Evolutionary conservation across 805 yeast genomes (phyloP).

Genomic region (Saccharomycopsis sp.): DNA sequence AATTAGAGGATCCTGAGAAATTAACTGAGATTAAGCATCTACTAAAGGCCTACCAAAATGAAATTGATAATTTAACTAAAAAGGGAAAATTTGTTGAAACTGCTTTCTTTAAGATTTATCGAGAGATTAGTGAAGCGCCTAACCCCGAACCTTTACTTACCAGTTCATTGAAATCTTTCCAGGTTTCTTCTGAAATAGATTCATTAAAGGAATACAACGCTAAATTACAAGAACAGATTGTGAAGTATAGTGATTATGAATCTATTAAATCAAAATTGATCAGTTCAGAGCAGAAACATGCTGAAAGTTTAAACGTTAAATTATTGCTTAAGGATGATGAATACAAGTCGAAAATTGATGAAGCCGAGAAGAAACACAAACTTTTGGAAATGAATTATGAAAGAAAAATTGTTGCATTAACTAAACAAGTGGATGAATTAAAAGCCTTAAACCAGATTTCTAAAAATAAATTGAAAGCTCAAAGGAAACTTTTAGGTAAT

Average conservation of each 20-base stretch:
- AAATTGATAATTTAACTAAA: conserved; percentile 74
- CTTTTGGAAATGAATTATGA: conserved; percentile 46
- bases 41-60: conserved; percentile 74
- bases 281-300: conserved; percentile 54
- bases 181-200: conserved; percentile 46
- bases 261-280: conserved; percentile 56
- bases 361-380: conserved; percentile 64
- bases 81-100: conserved; percentile 71
- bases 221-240: conserved; percentile 42
- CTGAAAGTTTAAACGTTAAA: conserved; percentile 45
- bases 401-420: conserved; percentile 45
- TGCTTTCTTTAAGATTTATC: conserved; percentile 66
- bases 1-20: conserved; percentile 60
- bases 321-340: conserved; percentile 71
- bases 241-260: conserved; percentile 72
- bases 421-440: conserved; percentile 54
- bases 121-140: conserved; percentile 80
- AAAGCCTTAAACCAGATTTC: conserved; percentile 60
- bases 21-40: conserved; percentile 58
- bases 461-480: conserved; percentile 47
- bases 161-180: conserved; percentile 57
- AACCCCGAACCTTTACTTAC: conserved; percentile 83
- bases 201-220: conserved; percentile 44
- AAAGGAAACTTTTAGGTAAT: conserved; percentile 36
- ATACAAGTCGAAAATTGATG: conserved; percentile 58